phyloP scores from a whole-genome alignment of 495 filamentous ascomycete species.

The Achaetomiella virescens region DNA sequence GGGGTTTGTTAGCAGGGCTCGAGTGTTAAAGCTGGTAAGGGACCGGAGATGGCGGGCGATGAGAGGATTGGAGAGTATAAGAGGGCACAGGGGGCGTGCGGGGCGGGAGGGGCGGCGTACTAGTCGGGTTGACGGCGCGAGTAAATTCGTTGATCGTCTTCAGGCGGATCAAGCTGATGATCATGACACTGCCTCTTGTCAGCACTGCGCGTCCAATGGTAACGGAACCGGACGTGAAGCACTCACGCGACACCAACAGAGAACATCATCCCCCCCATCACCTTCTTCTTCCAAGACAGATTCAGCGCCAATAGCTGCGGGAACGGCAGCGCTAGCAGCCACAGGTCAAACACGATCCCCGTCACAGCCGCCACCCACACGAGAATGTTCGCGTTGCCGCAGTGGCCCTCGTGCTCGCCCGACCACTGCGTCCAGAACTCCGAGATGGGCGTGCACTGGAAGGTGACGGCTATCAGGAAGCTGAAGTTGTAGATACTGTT shows the following conservation, averaged over 20 bases:
- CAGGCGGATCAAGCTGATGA: conserved; percentile 28
- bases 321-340: conserved; percentile 35
- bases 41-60: too few relatives aligned
- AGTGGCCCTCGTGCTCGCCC: conserved; percentile 20
- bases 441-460: conserved; percentile 41
- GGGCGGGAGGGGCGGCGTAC: conserved; percentile 12
- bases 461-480: conserved; percentile 32
- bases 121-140: conserved; percentile 22
- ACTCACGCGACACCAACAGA: conserved; percentile 32
- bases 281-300: conserved; percentile 32
- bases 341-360: conserved; percentile 33
- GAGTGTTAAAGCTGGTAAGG: too few relatives aligned
- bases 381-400: conserved; percentile 27
- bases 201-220: too few relatives aligned
- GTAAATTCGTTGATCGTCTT: conserved; percentile 28
- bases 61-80: neutral
- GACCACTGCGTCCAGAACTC: conserved; percentile 30
- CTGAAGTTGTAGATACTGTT: conserved; percentile 33
- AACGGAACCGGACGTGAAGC: too few relatives aligned
- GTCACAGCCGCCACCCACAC: conserved; percentile 27
- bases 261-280: conserved; percentile 34
- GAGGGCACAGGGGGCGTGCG: too few relatives aligned
- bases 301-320: conserved; percentile 29
- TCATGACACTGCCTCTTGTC: conserved; percentile 19
- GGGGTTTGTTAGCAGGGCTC: neutral